These are phyloP conservation scores for Mycosphaerelloides madeirae DNA, from an alignment of 2,329 filamentous ascomycete species.

Conservation along the genomic window DNA sequence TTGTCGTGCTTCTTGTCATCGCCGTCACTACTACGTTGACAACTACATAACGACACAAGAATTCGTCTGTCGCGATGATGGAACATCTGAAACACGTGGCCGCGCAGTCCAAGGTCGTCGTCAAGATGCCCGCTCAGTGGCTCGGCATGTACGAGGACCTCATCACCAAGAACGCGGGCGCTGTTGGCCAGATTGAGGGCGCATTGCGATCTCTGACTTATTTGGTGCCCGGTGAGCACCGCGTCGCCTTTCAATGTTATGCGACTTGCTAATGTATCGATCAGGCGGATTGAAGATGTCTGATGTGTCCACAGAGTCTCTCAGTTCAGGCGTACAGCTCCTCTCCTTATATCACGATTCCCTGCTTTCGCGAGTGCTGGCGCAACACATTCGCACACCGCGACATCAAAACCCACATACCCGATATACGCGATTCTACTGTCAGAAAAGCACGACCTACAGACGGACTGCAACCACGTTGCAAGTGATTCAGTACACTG, in stretches of 20 bases:
- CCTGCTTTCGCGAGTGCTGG: conserved; percentile 65
- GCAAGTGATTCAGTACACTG: conserved; percentile 89
- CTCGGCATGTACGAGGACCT: conserved; percentile 72
- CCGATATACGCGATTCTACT: conserved; percentile 62
- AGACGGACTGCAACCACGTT: conserved; percentile 74
- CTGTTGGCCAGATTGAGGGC: conserved; percentile 92
- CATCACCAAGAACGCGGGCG: conserved; percentile 88
- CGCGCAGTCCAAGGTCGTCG: conserved; percentile 26
- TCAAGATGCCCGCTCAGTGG: conserved; percentile 30
- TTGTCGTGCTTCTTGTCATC: too few relatives aligned
- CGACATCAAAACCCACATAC: conserved; percentile 50
- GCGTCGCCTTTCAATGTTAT: not conserved
- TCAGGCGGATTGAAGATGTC: conserved; percentile 82
- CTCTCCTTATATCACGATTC: conserved; percentile 90
- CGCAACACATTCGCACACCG: conserved; percentile 48
- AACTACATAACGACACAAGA: too few relatives aligned
- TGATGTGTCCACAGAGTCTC: conserved; percentile 87
- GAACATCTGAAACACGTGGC: conserved; percentile 27
- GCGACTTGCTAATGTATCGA: not conserved
- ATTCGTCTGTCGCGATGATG: conserved; percentile 18
- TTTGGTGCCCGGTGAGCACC: conserved; percentile 70
- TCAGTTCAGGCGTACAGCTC: conserved; percentile 75
- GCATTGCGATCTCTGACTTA: conserved; percentile 89
- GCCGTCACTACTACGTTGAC: too few relatives aligned
- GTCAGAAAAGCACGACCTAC: conserved; percentile 63